Evolutionary conservation across 176 grass and related monocot genomes (phyloP).

Genomic region (Oryza australiensis): DNA sequence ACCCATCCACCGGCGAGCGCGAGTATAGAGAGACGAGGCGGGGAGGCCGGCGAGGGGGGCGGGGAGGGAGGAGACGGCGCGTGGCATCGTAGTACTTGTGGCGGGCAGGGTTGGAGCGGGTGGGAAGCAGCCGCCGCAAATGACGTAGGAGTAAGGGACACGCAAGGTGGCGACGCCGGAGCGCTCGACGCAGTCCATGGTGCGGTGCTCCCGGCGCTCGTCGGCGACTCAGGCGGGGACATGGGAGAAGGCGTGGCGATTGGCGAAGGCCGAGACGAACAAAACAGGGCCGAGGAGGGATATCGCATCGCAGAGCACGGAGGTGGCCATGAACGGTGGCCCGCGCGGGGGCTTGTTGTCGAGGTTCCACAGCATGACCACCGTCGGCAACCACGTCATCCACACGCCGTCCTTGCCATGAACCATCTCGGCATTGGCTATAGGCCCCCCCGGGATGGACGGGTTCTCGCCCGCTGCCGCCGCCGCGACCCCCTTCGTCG

Average conservation of each 20-base stretch:
- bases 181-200: too few species aligned
- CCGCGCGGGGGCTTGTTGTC: conserved; percentile 93
- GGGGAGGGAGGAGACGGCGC: too few species aligned
- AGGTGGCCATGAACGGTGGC: conserved; percentile 62
- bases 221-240: conserved; percentile 66
- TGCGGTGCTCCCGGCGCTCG: conserved; percentile 65
- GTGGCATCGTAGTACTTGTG: conserved; percentile 10
- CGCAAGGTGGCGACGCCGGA: conserved; percentile 42
- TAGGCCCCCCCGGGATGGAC: background rate
- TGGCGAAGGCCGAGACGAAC: conserved; percentile 84
- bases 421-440: conserved; percentile 57
- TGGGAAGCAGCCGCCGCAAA: conserved; percentile 89
- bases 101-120: conserved; percentile 67
- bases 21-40: too few species aligned
- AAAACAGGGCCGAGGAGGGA: conserved; percentile 75
- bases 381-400: conserved; percentile 55
- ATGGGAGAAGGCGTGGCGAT: conserved; percentile 82
- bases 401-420: conserved; percentile 52
- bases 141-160: conserved; percentile 63
- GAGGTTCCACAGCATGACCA: conserved; percentile 87
- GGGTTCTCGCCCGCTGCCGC: conserved; percentile 38
- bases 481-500: too few species aligned
- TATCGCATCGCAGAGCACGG: conserved; percentile 47
- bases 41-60: too few species aligned
- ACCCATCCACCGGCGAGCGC: too few species aligned